phyloP scores from a whole-genome alignment of 805 yeast species.

The Metschnikowia anglica region DNA sequence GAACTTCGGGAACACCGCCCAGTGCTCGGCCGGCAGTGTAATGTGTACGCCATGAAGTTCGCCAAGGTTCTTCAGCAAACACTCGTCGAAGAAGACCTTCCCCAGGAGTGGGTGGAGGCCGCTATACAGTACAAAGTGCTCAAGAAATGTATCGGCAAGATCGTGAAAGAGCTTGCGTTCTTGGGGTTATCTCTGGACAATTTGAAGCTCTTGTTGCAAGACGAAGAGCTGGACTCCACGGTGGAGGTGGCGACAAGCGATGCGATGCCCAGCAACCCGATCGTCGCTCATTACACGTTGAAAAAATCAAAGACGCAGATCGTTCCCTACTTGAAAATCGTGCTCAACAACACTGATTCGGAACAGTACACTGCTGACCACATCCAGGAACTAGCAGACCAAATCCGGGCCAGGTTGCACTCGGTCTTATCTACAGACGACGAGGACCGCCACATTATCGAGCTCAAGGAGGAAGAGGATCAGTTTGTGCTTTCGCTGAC shows the following conservation, averaged over 20 bases:
- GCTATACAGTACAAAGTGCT: conserved; percentile 73
- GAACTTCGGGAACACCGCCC: neutral
- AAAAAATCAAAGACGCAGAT: conserved; percentile 32
- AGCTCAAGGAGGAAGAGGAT: conserved; percentile 30
- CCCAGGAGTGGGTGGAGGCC: conserved; percentile 63
- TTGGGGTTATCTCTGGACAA: conserved; percentile 55
- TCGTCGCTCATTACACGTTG: conserved; percentile 43
- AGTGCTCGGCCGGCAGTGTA: neutral
- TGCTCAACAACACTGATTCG: conserved; percentile 31
- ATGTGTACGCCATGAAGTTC: conserved; percentile 56
- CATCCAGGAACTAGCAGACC: conserved; percentile 30
- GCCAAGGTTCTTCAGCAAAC: conserved; percentile 69
- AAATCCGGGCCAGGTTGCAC: conserved; percentile 30
- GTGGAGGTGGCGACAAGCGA: conserved; percentile 36
- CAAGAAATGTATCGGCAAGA: conserved; percentile 64
- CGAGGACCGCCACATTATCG: conserved; percentile 27
- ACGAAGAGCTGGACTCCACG: conserved; percentile 23
- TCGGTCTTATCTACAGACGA: conserved; percentile 25
- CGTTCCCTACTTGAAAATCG: conserved; percentile 40
- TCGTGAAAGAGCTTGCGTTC: conserved; percentile 60
- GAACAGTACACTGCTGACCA: conserved; percentile 29
- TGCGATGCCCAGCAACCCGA: conserved; percentile 37
- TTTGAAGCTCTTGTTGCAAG: conserved; percentile 36
- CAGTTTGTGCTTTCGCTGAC: conserved; percentile 33
- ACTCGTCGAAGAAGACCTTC: conserved; percentile 58